phyloP scores from a whole-genome alignment of 495 filamentous ascomycete genomes.

The Stereocaulon alpinum region DNA sequence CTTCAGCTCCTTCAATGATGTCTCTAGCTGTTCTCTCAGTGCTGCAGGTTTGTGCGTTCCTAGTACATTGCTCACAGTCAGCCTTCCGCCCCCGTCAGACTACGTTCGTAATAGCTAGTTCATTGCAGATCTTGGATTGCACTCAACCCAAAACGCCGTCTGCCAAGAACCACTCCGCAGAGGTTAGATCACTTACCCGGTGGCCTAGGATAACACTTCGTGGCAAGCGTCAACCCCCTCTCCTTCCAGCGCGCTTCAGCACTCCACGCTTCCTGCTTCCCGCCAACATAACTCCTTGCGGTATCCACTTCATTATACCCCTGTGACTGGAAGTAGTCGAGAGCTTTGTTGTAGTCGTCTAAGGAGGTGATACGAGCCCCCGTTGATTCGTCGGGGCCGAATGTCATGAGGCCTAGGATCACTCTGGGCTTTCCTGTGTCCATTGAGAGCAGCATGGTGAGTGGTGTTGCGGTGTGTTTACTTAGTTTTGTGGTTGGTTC shows the following conservation, averaged over 20 bases:
- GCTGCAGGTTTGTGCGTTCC: slow-evolving; percentile 51
- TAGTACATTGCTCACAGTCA: too few relatives aligned
- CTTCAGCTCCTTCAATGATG: slow-evolving; percentile 58
- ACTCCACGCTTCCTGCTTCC: slow-evolving; percentile 76
- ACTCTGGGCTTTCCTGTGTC: slow-evolving; percentile 40
- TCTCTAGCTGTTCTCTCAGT: slow-evolving; percentile 51
- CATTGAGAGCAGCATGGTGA: slow-evolving; percentile 45
- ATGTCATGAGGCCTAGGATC: slow-evolving; percentile 55
- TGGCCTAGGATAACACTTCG: slow-evolving; percentile 62
- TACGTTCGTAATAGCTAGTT: too few relatives aligned
- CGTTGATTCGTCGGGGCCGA: slow-evolving; percentile 39
- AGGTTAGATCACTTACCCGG: slow-evolving; percentile 13
- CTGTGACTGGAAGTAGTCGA: slow-evolving; percentile 60
- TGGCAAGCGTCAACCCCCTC: slow-evolving; percentile 71
- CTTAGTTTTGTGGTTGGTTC: too few relatives aligned
- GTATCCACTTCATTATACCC: slow-evolving; percentile 77
- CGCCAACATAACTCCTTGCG: slow-evolving; percentile 61
- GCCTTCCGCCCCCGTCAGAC: too few relatives aligned
- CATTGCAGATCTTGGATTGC: too few relatives aligned
- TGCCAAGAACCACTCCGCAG: too few relatives aligned
- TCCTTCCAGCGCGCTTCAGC: slow-evolving; percentile 68
- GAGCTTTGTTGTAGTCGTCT: slow-evolving; percentile 50
- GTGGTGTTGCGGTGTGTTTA: not conserved
- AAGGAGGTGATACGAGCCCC: slow-evolving; percentile 64
- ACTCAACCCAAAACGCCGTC: too few relatives aligned